phyloP scores from a whole-genome alignment of 768 basidiomycete species.

The Ephemerocybe angulata region DNA sequence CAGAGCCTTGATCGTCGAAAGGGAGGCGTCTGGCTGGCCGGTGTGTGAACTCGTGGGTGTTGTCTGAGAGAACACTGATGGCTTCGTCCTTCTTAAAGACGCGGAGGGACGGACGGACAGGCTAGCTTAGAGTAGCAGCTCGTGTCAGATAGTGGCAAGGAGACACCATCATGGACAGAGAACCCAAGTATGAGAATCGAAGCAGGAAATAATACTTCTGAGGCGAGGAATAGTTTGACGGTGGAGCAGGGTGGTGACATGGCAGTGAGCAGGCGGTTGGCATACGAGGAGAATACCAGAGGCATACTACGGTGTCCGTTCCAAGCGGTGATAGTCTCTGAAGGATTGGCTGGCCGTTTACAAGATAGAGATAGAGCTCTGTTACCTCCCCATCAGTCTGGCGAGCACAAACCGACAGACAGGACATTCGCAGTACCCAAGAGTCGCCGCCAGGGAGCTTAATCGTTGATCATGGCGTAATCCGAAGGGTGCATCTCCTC shows the following conservation, averaged over 20 bases:
- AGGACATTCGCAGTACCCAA: not conserved
- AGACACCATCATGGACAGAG: not conserved
- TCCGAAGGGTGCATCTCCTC: not conserved
- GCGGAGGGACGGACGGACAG: not conserved
- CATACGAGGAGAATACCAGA: too few relatives aligned
- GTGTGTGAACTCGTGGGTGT: too few relatives aligned
- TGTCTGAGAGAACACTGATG: too few relatives aligned
- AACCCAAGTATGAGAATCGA: not conserved
- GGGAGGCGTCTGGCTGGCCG: too few relatives aligned
- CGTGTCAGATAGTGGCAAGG: constrained; percentile 1
- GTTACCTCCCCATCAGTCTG: not conserved
- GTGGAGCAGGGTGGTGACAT: not conserved
- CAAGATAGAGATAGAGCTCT: not conserved
- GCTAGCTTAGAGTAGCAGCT: not conserved
- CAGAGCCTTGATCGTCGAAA: too few relatives aligned
- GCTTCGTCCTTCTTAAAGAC: too few relatives aligned
- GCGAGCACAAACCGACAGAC: not conserved
- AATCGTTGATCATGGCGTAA: not conserved
- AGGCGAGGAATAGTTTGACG: not conserved
- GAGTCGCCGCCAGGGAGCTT: not conserved
- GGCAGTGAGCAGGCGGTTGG: not conserved
- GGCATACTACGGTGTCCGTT: too few relatives aligned
- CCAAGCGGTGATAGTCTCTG: too few relatives aligned
- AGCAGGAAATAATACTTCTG: not conserved
- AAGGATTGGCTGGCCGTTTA: not conserved